Evolutionary conservation across 768 basidiomycete species (phyloP).

Genomic region (Gautieria morchelliformis): DNA sequence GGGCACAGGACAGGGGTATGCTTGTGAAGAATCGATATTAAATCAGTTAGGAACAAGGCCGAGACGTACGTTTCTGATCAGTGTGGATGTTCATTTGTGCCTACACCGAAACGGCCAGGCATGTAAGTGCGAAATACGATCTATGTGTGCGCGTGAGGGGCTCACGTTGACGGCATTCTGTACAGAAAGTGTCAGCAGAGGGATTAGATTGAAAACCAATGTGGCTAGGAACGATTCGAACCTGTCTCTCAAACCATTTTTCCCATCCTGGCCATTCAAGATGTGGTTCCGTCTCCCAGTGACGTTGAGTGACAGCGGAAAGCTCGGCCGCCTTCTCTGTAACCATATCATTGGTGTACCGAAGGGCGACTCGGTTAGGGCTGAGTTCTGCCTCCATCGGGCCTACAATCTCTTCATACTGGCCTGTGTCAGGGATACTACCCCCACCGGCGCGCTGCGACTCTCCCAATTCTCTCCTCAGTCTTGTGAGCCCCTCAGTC

Average conservation of each 20-base stretch:
- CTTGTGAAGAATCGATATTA: not conserved
- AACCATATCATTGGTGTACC: constrained; percentile 86
- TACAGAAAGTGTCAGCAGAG: not conserved
- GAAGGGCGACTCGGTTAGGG: constrained; percentile 75
- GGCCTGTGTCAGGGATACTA: constrained; percentile 56
- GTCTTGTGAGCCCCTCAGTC: constrained; percentile 76
- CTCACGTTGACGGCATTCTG: constrained; percentile 3
- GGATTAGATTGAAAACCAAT: not conserved
- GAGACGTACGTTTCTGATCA: not conserved
- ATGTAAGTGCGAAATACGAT: not conserved
- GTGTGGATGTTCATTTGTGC: constrained; percentile 6
- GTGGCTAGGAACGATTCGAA: not conserved
- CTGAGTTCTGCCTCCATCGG: constrained; percentile 93
- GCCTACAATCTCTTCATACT: constrained; percentile 89
- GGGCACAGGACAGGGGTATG: not conserved
- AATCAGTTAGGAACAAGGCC: not conserved
- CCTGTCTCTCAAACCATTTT: constrained; percentile 4
- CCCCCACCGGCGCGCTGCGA: constrained; percentile 56
- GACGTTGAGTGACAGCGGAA: constrained; percentile 51
- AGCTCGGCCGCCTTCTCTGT: constrained; percentile 87
- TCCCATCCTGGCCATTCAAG: constrained; percentile 35
- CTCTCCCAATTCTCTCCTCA: constrained; percentile 71
- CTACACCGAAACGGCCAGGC: not conserved
- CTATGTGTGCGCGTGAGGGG: not conserved
- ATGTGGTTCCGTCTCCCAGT: constrained; percentile 73